Evolutionary conservation across 2,329 filamentous ascomycete genomes (phyloP).

Genomic region (Fusarium chlamydosporum): DNA sequence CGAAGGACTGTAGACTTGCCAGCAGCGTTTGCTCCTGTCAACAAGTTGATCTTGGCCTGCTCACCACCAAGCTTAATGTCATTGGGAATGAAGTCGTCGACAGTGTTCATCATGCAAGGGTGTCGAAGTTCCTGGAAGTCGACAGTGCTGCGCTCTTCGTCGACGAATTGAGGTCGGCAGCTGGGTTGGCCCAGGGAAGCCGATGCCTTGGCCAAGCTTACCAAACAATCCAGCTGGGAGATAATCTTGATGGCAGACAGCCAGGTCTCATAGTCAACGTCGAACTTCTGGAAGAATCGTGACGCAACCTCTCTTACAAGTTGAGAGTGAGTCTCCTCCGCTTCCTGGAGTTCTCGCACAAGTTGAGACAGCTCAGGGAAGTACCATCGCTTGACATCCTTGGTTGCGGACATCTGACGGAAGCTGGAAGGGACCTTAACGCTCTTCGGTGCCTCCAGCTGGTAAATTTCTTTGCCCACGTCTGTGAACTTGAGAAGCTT

Average conservation of each 20-base stretch:
- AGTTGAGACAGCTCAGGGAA: conserved; percentile 85
- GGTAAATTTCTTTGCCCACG: conserved; percentile 96
- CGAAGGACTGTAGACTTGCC: conserved; percentile 96
- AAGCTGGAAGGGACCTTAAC: conserved; percentile 89
- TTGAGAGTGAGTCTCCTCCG: conserved; percentile 92
- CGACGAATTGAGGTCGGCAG: conserved; percentile 89
- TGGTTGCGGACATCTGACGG: conserved; percentile 97
- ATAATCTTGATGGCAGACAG: conserved; percentile 90
- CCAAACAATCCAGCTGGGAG: conserved; percentile 92
- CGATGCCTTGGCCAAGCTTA: conserved; percentile 92
- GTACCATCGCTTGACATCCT: conserved; percentile 93
- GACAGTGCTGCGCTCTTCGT: conserved; percentile 86
- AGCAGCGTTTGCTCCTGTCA: conserved; percentile 96
- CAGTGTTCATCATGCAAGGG: conserved; percentile 91
- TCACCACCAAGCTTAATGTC: conserved; percentile 88
- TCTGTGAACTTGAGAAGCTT: conserved; percentile 82
- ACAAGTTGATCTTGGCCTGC: conserved; percentile 84
- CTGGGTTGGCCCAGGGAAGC: conserved; percentile 85
- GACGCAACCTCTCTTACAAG: conserved; percentile 88
- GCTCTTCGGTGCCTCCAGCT: conserved; percentile 89
- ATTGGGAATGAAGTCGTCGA: conserved; percentile 96
- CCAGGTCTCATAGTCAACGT: conserved; percentile 88
- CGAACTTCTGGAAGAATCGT: conserved; percentile 89
- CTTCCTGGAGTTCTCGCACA: conserved; percentile 90
- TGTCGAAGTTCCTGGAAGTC: conserved; percentile 94